Percentiles rank a stretch among this genome's conserved stretches.
Conservation (phyloP, 805 yeast species). For the Cyberlindnera samutprakarnensis region DNA sequence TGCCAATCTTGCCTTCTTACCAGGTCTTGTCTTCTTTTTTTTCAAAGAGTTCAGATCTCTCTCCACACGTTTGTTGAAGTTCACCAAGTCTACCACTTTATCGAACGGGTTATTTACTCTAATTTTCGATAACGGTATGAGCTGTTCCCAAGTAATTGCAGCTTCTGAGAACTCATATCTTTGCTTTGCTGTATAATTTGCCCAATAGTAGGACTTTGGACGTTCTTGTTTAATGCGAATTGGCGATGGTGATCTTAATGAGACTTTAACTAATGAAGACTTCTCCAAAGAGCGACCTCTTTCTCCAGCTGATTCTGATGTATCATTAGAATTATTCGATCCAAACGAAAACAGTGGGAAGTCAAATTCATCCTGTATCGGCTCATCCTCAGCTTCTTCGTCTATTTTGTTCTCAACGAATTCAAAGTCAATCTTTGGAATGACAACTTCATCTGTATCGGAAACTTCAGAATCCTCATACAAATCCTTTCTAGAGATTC, state of each 20-base stretch:
- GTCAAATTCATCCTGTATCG: constrained; percentile 15
- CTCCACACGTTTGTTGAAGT: constrained; percentile 12
- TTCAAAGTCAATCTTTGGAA: constrained; percentile 22
- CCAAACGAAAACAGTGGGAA: constrained; percentile 23
- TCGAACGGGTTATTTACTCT: constrained; percentile 6
- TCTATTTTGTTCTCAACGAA: constrained; percentile 12
- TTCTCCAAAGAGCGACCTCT: constrained; percentile 10
- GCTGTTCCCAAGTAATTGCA: constrained; percentile 16
- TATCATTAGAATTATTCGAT: constrained; percentile 3
- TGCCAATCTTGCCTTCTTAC: constrained; percentile 19
- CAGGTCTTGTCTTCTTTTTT: constrained; percentile 17
- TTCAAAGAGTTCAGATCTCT: constrained; percentile 5
- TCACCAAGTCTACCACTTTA: constrained; percentile 11
- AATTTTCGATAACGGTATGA: constrained; percentile 2
- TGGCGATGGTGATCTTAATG: constrained; percentile 21
- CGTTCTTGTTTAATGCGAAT: constrained; percentile 16
- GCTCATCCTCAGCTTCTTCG: neutral
- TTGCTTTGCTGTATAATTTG: constrained; percentile 6
- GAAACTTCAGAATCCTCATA: constrained; percentile 10
- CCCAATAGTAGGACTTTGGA: constrained; percentile 18
- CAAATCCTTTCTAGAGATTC: constrained; percentile 19
- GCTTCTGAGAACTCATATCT: constrained; percentile 4
- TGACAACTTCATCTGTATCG: constrained; percentile 11
- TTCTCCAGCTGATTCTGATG: too few species aligned
- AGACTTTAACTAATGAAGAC: constrained; percentile 10